These are phyloP conservation scores for Pythium brachiatum DNA, from an alignment of 352 stramenopile genomes.

Conservation along the genomic window DNA sequence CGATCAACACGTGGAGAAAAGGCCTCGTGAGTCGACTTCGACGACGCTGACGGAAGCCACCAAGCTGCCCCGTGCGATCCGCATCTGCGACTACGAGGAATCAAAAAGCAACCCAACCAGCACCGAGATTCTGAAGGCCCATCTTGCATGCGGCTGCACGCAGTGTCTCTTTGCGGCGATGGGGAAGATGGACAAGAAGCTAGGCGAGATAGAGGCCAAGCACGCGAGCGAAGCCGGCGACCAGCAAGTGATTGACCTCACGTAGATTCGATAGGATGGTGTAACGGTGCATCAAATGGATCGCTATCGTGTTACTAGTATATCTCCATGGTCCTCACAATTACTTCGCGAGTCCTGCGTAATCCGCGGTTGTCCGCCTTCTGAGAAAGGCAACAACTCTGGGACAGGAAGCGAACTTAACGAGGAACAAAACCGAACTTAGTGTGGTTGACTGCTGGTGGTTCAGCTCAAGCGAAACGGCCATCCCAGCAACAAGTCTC, in stretches of 20 bases:
- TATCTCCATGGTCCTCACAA: too few relatives aligned
- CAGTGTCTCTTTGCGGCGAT: slow-evolving; percentile 12
- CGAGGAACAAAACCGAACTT: not conserved
- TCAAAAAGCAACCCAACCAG: not conserved
- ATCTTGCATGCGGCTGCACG: slow-evolving; percentile 10
- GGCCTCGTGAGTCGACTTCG: not conserved
- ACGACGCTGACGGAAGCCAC: not conserved
- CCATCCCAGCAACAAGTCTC: not conserved
- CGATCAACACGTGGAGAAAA: not conserved
- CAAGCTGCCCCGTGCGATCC: not conserved
- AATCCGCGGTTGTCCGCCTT: not conserved
- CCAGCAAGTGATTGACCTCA: not conserved
- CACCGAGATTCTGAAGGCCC: not conserved
- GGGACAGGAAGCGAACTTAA: not conserved
- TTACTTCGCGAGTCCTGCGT: not conserved
- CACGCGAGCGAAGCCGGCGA: not conserved
- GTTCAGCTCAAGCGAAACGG: too few relatives aligned
- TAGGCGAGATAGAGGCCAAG: not conserved
- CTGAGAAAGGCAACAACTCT: not conserved
- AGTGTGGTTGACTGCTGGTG: too few relatives aligned
- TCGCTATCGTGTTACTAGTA: too few relatives aligned
- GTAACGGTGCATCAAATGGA: too few relatives aligned
- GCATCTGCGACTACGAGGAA: not conserved
- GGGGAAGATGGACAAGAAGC: slow-evolving; percentile 2
- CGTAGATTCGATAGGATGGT: not conserved